Conservation (phyloP, 176 grass and related monocot species). For the Aechmea fasciata region DNA sequence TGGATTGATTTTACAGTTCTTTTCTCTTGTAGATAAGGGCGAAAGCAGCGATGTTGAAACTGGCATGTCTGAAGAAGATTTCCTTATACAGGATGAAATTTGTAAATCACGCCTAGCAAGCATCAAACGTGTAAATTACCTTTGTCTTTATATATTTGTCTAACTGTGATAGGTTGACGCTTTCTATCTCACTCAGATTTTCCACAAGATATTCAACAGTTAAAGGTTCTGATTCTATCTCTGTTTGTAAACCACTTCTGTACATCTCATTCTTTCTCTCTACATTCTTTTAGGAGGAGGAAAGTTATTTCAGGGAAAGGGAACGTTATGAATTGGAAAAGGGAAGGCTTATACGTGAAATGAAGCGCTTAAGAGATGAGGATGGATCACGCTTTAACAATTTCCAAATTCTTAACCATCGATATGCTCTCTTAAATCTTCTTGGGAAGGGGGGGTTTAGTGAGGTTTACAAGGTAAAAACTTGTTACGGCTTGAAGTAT, state of each 20-base stretch:
- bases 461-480: constrained; percentile 94
- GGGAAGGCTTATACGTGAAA: constrained; percentile 94
- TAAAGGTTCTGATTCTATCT: constrained; percentile 4
- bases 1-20: constrained; percentile 8
- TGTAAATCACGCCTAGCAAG: constrained; percentile 92
- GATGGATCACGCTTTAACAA: constrained; percentile 99
- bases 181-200: not conserved
- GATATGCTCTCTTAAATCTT: constrained; percentile 99
- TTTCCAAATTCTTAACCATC: constrained; percentile 96
- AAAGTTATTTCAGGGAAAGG: constrained; percentile 79
- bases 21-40: constrained; percentile 62
- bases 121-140: constrained; percentile 64
- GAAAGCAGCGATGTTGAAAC: constrained; percentile 86
- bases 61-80: constrained; percentile 81
- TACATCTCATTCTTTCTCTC: constrained; percentile 15
- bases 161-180: not conserved
- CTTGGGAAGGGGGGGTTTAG: constrained; percentile 98
- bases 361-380: constrained; percentile 98
- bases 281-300: constrained; percentile 73
- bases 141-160: not conserved
- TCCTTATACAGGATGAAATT: constrained; percentile 92
- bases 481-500: not conserved
- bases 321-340: constrained; percentile 97
- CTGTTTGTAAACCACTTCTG: constrained; percentile 3
- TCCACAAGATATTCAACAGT: not conserved